Evolutionary conservation across 108 stramenopile genomes (phyloP).

Genomic region (Cyclotella distinguenda): DNA sequence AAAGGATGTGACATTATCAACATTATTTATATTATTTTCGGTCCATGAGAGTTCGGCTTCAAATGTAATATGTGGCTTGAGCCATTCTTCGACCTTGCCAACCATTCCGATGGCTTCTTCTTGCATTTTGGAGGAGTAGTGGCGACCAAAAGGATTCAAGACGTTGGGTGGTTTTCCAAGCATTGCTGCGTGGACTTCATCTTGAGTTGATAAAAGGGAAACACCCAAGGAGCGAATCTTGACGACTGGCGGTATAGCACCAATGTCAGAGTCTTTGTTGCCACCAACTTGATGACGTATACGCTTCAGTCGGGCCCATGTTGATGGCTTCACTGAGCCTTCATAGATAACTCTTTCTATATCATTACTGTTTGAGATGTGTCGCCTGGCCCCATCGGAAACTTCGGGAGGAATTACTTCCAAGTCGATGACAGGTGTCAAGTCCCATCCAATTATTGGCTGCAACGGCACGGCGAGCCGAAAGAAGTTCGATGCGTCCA

Average conservation of each 20-base stretch:
- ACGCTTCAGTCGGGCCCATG: conserved; percentile 6
- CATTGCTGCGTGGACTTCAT: conserved; percentile 42
- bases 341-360: not conserved
- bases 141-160: not conserved
- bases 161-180: not conserved
- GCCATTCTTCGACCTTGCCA: conserved; percentile 43
- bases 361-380: not conserved
- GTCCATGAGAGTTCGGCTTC: conserved; percentile 46
- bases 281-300: conserved; percentile 16
- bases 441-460: conserved; percentile 49
- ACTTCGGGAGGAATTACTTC: conserved; percentile 42
- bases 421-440: conserved; percentile 53
- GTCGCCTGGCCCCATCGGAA: not conserved
- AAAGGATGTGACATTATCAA: not conserved
- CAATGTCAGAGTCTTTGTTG: not conserved
- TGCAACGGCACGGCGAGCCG: conserved; percentile 45
- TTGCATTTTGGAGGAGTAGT: conserved; percentile 20
- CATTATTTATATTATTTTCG: not conserved
- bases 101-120: conserved; percentile 44
- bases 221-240: conserved; percentile 48
- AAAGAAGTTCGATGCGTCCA: conserved; percentile 42
- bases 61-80: conserved; percentile 47
- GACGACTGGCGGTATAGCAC: conserved; percentile 13
- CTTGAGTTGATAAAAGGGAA: conserved; percentile 42
- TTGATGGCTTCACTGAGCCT: not conserved